A percentile compares a stretch with the other conserved stretches of the same genome.
phyloP scores from a whole-genome alignment of 1,139 yeast species.

The Kazachstania sp. region DNA sequence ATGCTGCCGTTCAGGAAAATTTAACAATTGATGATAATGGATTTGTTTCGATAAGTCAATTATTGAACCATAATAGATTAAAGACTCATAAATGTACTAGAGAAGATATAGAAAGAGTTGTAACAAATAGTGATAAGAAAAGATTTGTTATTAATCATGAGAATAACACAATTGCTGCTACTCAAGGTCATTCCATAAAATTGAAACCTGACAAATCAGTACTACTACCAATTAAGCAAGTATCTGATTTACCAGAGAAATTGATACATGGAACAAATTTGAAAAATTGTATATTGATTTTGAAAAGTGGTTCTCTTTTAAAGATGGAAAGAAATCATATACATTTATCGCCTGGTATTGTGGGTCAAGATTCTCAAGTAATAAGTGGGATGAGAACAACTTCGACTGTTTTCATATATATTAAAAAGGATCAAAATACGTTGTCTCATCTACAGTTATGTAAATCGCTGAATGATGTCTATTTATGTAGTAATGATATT shows the following conservation, averaged over 20 bases:
- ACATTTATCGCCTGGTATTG: slow-evolving; percentile 54
- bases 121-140: slow-evolving; percentile 57
- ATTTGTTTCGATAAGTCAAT: slow-evolving; percentile 44
- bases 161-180: slow-evolving; percentile 58
- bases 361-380: slow-evolving; percentile 32
- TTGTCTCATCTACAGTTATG: slow-evolving; percentile 42
- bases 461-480: slow-evolving; percentile 62
- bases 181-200: slow-evolving; percentile 79
- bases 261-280: slow-evolving; percentile 76
- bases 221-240: slow-evolving; percentile 26
- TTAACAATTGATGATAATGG: slow-evolving; percentile 61
- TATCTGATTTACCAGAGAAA: slow-evolving; percentile 34
- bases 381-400: slow-evolving; percentile 67
- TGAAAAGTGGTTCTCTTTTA: slow-evolving; percentile 39
- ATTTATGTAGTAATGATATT: slow-evolving; percentile 59
- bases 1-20: slow-evolving; percentile 69
- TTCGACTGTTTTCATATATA: slow-evolving; percentile 52
- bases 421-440: slow-evolving; percentile 46
- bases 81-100: slow-evolving; percentile 46
- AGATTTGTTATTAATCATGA: slow-evolving; percentile 44
- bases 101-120: slow-evolving; percentile 55
- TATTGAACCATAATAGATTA: slow-evolving; percentile 52
- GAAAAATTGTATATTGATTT: slow-evolving; percentile 44
- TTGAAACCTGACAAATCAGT: slow-evolving; percentile 41
- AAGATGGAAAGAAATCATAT: slow-evolving; percentile 75